A percentile compares a stretch with the other conserved stretches of the same genome.
Evolutionary conservation across 495 filamentous ascomycete genomes (phyloP).

Genomic region (Annulohypoxylon nitens): DNA sequence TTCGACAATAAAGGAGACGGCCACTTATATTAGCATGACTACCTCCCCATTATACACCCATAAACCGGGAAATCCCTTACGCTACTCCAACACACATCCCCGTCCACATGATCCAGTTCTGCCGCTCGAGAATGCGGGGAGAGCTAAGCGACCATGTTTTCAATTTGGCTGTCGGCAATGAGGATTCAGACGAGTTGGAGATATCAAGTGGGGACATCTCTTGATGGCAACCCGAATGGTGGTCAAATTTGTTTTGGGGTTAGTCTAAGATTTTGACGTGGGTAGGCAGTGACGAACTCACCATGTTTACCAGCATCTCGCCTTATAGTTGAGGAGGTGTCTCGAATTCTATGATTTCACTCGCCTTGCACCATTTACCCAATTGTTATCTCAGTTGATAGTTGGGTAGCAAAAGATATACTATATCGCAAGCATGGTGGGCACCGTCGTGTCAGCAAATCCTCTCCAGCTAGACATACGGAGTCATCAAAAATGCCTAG

Average conservation of each 20-base stretch:
- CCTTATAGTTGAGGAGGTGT: too few relatives aligned
- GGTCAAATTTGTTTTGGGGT: neutral
- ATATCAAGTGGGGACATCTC: slow-evolving; percentile 27
- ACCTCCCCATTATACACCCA: slow-evolving; percentile 8
- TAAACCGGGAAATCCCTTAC: neutral
- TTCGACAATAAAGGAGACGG: slow-evolving; percentile 8
- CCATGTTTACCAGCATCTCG: too few relatives aligned
- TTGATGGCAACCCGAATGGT: neutral
- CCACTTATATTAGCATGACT: slow-evolving; percentile 27
- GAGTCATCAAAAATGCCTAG: slow-evolving; percentile 50
- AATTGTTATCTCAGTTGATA: too few relatives aligned
- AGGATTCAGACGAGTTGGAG: slow-evolving; percentile 33
- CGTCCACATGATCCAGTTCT: slow-evolving; percentile 13
- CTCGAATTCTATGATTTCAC: too few relatives aligned
- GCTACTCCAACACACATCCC: slow-evolving; percentile 13
- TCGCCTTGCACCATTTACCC: neutral
- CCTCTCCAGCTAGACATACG: slow-evolving; percentile 49
- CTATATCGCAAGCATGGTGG: slow-evolving; percentile 38
- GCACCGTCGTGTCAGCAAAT: slow-evolving; percentile 48
- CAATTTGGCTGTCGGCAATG: slow-evolving; percentile 29
- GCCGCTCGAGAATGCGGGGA: slow-evolving; percentile 32
- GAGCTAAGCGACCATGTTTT: slow-evolving; percentile 18
- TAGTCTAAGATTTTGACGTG: neutral
- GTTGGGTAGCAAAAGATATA: neutral
- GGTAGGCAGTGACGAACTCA: too few relatives aligned